phyloP scores from a whole-genome alignment of 1,139 yeast species.

The Candida sp. region DNA sequence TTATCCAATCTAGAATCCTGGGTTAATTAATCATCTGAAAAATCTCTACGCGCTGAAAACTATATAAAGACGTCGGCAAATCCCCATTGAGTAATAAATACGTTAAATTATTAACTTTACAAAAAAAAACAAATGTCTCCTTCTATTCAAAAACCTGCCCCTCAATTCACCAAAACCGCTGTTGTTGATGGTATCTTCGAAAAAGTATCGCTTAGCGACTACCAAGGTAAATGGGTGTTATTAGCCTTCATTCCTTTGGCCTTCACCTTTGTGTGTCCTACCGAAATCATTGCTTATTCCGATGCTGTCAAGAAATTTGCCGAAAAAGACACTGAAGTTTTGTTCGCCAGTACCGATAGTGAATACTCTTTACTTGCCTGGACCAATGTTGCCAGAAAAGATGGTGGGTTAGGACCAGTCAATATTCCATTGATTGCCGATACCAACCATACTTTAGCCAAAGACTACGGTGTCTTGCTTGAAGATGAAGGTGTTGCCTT shows the following conservation, averaged over 20 bases:
- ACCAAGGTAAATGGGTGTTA: slow-evolving; percentile 97
- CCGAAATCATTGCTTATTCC: slow-evolving; percentile 97
- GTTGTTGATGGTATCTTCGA: slow-evolving; percentile 95
- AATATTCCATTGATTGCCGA: slow-evolving; percentile 94
- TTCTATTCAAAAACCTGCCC: slow-evolving; percentile 91
- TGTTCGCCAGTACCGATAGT: slow-evolving; percentile 97
- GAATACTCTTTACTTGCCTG: slow-evolving; percentile 97
- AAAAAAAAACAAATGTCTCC: no score
- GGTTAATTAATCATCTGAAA: no score
- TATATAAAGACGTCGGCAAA: no score
- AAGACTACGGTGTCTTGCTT: slow-evolving; percentile 94
- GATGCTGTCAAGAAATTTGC: slow-evolving; percentile 89
- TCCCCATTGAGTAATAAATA: no score
- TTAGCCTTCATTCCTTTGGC: slow-evolving; percentile 98
- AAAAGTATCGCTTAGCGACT: slow-evolving; percentile 90
- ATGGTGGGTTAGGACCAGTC: slow-evolving; percentile 97
- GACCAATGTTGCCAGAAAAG: slow-evolving; percentile 96
- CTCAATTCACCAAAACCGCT: slow-evolving; percentile 93
- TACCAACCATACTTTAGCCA: slow-evolving; percentile 92
- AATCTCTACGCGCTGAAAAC: no score
- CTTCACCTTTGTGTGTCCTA: slow-evolving; percentile 98
- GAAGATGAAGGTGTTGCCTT: slow-evolving; percentile 96
- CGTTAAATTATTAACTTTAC: no score
- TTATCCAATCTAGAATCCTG: no score
- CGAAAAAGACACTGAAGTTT: slow-evolving; percentile 82